Evolutionary conservation across 2,329 filamentous ascomycete species (phyloP), one percentile per base, ranked within the genome.

Genomic region (Plectosphaerella cucumerina): DNA sequence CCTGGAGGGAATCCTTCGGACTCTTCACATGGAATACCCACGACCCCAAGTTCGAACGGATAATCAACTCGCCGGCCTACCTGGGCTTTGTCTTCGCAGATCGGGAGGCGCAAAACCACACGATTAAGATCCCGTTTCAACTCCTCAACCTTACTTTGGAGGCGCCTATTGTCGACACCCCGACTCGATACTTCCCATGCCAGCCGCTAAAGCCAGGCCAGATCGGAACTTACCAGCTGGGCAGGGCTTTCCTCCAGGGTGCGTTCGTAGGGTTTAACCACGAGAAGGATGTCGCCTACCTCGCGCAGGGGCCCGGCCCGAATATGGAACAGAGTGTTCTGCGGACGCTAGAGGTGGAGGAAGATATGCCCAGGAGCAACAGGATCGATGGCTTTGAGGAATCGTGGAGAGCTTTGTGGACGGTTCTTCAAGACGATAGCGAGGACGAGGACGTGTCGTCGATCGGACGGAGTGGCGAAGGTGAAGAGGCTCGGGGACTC

Each of bases 101-200:
- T 49, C 62, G 59, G 4, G 62, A 62, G 21, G 62, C 60, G 0
- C 53, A 62, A 3, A 67, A 66, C 41, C 53, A 73, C 42, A 67
- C 63, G 1, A 73, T 77, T 59, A 73, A 74, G 12, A 69, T 76
- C 2, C 73, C 73, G 12, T 66, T 69, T 46, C 59, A 57, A 31
- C 63, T 70, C 33, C 61, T 70, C n/a, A 69, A 71, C 53, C 61
- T 71, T 6, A 75, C 71, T 1, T 61, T 76, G 4, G 65, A 68
- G 2, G 31, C 59, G 2, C 66, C 71, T 1, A 55, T 74, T 5
- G 61, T 65, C 3, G 57, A 60, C 6, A 42, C 35, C 18, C 48
- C 51, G 9, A 54, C 48, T 3, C 50, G 23, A 5, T 60, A 60
- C 49, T 59, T 61, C 18, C 57, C 58, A 20, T 60, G 57, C 50